These are phyloP conservation scores for Talaromyces ruber DNA, from an alignment of 495 filamentous ascomycete species.

Conservation along the genomic window DNA sequence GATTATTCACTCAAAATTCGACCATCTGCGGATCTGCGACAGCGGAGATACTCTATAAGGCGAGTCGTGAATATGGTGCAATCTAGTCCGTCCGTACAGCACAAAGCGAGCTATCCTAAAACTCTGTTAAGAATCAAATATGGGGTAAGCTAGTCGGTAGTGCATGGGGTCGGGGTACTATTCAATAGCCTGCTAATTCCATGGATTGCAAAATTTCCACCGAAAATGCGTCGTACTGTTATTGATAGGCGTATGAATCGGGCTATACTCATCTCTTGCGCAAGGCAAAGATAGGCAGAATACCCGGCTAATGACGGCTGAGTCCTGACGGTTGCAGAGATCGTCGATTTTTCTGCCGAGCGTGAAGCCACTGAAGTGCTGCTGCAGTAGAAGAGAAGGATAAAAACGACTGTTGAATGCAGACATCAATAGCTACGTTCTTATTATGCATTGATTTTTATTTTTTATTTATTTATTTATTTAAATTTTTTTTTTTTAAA, in stretches of 20 bases:
- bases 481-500: no score
- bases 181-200: not conserved
- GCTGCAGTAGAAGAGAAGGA: not conserved
- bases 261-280: not conserved
- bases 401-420: not conserved
- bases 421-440: not conserved
- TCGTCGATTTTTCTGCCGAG: not conserved
- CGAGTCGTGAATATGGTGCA: not conserved
- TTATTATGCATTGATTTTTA: no score
- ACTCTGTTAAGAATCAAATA: not conserved
- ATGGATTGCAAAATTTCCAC: no score
- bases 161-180: not conserved
- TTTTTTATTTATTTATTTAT: no score
- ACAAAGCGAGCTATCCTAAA: not conserved
- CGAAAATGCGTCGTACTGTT: no score
- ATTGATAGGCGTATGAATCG: not conserved
- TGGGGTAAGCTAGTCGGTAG: not conserved
- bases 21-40: not conserved
- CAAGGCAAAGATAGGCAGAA: not conserved
- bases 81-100: not conserved
- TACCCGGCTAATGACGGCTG: not conserved
- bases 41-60: not conserved
- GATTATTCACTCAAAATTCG: not conserved
- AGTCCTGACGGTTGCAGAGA: not conserved
- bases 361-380: no score